phyloP scores from a whole-genome alignment of 768 basidiomycete genomes.

The Porphyrellus cyaneotinctus region DNA sequence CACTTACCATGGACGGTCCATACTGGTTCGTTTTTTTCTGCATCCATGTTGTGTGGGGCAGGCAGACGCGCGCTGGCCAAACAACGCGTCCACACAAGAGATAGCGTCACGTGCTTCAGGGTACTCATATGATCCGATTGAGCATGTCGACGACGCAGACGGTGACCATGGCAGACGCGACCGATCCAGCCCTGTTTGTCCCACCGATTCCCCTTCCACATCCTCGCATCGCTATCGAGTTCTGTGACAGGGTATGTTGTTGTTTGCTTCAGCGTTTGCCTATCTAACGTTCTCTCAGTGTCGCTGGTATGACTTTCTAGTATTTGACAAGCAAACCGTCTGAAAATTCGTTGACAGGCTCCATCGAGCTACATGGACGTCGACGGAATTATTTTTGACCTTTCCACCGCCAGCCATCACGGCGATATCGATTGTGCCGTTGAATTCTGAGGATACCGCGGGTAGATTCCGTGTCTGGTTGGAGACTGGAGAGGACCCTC shows the following conservation, averaged over 20 bases:
- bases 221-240: constrained; percentile 80
- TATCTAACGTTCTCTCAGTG: constrained; percentile 44
- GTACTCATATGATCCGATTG: too few species aligned
- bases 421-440: constrained; percentile 67
- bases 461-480: constrained; percentile 94
- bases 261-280: background rate
- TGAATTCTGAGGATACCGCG: constrained; percentile 75
- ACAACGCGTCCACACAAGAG: constrained; percentile 48
- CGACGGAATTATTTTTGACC: constrained; percentile 87
- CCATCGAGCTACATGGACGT: constrained; percentile 90
- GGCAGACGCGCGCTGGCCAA: constrained; percentile 29
- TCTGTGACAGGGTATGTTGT: constrained; percentile 77
- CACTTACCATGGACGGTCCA: constrained; percentile 67
- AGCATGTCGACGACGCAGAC: background rate
- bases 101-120: constrained; percentile 34
- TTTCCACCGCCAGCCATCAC: constrained; percentile 77
- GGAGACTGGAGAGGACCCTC: constrained; percentile 32
- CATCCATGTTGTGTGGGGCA: constrained; percentile 14
- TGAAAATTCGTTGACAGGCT: constrained; percentile 49
- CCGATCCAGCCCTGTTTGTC: constrained; percentile 53
- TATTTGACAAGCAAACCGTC: background rate
- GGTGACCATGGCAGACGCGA: constrained; percentile 26
- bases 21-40: constrained; percentile 19
- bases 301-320: constrained; percentile 58
- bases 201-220: constrained; percentile 44